Percentiles rank a stretch among this genome's conserved stretches.
Conservation (phyloP, 805 yeast species). For the Grigorovia transvaalensis region DNA sequence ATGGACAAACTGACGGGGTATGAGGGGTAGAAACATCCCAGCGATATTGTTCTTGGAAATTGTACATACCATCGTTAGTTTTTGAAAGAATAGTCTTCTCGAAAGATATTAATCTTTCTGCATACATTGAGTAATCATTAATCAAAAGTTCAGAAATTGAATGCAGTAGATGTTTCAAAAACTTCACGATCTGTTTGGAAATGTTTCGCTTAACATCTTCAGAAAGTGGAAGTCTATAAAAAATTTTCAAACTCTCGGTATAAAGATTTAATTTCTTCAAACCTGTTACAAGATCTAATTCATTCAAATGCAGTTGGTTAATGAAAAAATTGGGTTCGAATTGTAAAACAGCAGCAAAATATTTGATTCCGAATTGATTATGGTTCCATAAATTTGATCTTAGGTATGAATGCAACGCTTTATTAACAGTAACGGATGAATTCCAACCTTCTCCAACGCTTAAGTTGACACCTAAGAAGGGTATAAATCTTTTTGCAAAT, state of each 20-base stretch:
- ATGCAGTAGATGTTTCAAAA: constrained; percentile 24
- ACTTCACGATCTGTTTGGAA: constrained; percentile 21
- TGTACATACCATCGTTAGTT: constrained; percentile 4
- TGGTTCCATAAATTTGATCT: constrained; percentile 2
- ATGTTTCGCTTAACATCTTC: constrained; percentile 17
- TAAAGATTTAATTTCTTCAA: constrained; percentile 25
- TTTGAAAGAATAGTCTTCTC: constrained; percentile 22
- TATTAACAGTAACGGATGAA: constrained; percentile 9
- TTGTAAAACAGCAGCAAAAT: constrained; percentile 23
- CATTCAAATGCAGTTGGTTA: constrained; percentile 15
- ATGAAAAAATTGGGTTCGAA: constrained; percentile 26
- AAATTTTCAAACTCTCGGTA: constrained; percentile 30
- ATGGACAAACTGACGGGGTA: background rate
- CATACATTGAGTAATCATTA: constrained; percentile 15
- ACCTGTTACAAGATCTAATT: constrained; percentile 8
- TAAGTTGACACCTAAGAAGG: constrained; percentile 13
- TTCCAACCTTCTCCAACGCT: constrained; percentile 16
- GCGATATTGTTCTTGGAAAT: background rate
- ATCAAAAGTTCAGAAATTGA: constrained; percentile 21
- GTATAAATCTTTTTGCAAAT: constrained; percentile 16
- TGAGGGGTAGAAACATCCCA: background rate
- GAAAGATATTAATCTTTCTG: constrained; percentile 17
- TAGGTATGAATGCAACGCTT: constrained; percentile 4
- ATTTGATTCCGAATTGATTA: constrained; percentile 21
- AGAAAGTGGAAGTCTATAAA: constrained; percentile 24